A percentile compares a stretch with the other conserved stretches of the same genome.
Evolutionary conservation across 306 rosid species (phyloP).

Genomic region (Cucurbita maxima): DNA sequence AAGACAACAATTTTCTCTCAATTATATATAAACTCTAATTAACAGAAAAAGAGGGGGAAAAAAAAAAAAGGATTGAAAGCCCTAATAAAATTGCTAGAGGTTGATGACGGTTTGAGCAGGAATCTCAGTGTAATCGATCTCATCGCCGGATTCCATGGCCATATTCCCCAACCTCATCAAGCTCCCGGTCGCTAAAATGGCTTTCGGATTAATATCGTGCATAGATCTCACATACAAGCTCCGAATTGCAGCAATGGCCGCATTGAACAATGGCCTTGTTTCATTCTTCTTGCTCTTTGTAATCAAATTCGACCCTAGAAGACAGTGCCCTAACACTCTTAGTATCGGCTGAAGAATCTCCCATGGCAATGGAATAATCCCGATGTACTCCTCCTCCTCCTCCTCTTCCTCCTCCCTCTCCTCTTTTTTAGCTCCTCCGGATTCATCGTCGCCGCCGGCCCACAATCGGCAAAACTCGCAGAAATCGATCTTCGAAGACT

Average conservation of each 20-base stretch:
- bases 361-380: constrained; percentile 56
- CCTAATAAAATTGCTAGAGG: not conserved
- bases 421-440: not conserved
- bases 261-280: not conserved
- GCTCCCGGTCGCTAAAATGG: constrained; percentile 52
- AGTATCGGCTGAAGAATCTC: constrained; percentile 50
- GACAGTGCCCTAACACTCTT: constrained; percentile 52
- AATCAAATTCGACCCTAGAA: constrained; percentile 22
- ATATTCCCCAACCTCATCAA: constrained; percentile 29
- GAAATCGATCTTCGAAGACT: constrained; percentile 35
- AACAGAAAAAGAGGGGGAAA: not conserved
- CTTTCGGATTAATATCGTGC: constrained; percentile 53
- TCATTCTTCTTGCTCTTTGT: constrained; percentile 6
- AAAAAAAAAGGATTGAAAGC: not conserved
- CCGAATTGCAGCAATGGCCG: constrained; percentile 24
- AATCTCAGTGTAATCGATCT: constrained; percentile 18
- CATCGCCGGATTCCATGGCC: not conserved
- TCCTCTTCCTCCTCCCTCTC: not conserved
- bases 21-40: too few species aligned
- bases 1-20: too few species aligned
- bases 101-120: constrained; percentile 5
- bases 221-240: constrained; percentile 40
- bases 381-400: not conserved
- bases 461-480: constrained; percentile 48
- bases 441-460: constrained; percentile 6